Base-by-base conservation (phyloP, 345 rosid genomes). In the Euphorbia peplus region DNA sequence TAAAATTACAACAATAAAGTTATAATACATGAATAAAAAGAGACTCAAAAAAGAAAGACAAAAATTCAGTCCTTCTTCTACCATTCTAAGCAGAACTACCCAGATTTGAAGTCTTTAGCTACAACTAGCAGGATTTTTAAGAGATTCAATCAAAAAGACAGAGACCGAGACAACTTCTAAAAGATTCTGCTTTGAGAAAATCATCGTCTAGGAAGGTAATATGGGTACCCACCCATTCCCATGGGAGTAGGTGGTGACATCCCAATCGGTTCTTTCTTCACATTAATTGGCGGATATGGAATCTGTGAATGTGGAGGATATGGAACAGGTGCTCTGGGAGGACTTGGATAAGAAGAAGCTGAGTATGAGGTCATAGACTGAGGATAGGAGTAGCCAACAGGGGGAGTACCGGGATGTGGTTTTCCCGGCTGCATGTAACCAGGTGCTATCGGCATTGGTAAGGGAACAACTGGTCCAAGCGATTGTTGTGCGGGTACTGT, bases 171-270 rank as follows among this genome's bases (percentile, higher is more conserved):
- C 10, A 35, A 28, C 50, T 21, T n/a, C 15, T 37, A 30, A 28
- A 59, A 28, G 21, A 52, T 25, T 32, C 41, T 26, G 37, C 15
- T 58, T 48, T n/a, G 2, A 52, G 35, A 4, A 67, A 41, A 18
- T 64, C 15, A 72, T 51, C 64, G 70, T 63, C 63, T 68, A 11
- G 76, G 80, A 56, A 63, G 32, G 62, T 72, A 83, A 69, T 73
- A 83, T 0, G 84, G 85, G 66, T 79, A 84, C 21, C 84, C 86
- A 44, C 81, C 82, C 84, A 87, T 81, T 69, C 83, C 87, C 67
- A 80, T 61, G 41, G 79, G 77, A 35, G 80, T 10, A 52, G 76
- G 22, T 13, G 77, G 69, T 10, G 79, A 78, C 29, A 67, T 55
- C 35, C 88, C 86, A 1, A 70, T 32, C 0, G 68, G 79, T 19